Base-by-base conservation (phyloP, 176 grass and related monocot genomes). In the Aechmea fasciata region DNA sequence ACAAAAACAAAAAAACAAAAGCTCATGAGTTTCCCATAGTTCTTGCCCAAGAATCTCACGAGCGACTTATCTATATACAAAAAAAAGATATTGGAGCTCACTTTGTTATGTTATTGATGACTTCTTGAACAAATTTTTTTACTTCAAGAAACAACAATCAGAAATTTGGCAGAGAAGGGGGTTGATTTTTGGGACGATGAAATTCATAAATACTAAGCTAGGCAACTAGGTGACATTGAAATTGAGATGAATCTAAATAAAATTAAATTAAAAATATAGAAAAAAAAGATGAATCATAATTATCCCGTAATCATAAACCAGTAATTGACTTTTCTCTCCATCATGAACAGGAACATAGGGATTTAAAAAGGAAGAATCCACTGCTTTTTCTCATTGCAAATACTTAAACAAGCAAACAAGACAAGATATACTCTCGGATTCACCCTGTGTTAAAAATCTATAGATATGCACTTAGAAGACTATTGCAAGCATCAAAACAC, bases 401-500 rank as follows among this genome's bases (percentile, higher is more conserved):
- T 61, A 61, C 20, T 14, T 18, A 59, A 18, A 59, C 14, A 18
- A 59, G 19, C 54, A 59, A 59, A 59, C 1, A 15, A 59, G 15
- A 10, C 1, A 59, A 59, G 29, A 33, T 33, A 33, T 33, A 5
- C 29, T 61, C 55, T 59, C 55, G 55, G 55, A 19, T 10, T 6
- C 55, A 20, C 55, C 20, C n/a, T 22, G 13, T 61, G 10, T 2
- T 20, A 61, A 61, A 61, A 61, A 61, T 61, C 55, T 61, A 18
- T 61, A 61, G 17, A 61, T 61, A 71, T 20, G 47, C 33, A 71
- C 19, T 23, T 13, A 14, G 51, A 71, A 29, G 65, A 54, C 51
- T 52, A 71, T 49, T 51, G 49, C 63, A 65, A 69, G 49, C 41
- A 67, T 20, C 49, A 59, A 48, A 48, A 69, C 73, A 15, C 53